Evolutionary conservation across 1,284 basidiomycete genomes (phyloP).

Genomic region (Leccinum angustisporum): DNA sequence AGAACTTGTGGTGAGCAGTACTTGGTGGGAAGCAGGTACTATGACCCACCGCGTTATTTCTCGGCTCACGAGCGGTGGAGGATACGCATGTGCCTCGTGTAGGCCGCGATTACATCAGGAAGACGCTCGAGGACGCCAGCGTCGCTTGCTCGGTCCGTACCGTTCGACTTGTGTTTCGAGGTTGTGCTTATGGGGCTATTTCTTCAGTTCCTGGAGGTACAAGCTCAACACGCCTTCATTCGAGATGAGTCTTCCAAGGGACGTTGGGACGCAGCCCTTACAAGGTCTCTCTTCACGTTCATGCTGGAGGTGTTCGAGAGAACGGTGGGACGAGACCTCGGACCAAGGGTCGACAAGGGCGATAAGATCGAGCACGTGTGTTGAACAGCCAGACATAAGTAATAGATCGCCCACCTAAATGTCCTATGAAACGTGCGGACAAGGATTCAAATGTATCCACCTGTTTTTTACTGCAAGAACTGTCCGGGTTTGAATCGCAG

Average conservation of each 20-base stretch:
- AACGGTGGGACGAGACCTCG: slow-evolving; percentile 80
- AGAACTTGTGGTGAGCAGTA: slow-evolving; percentile 70
- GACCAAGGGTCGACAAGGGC: slow-evolving; percentile 50
- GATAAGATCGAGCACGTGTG: slow-evolving; percentile 66
- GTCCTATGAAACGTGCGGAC: not conserved
- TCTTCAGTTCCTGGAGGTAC: slow-evolving; percentile 82
- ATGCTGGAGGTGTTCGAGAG: slow-evolving; percentile 95
- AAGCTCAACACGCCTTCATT: slow-evolving; percentile 93
- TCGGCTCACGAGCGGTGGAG: slow-evolving; percentile 35
- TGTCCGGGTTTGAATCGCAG: not conserved
- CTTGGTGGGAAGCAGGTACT: slow-evolving; percentile 72
- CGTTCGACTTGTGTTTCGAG: not conserved
- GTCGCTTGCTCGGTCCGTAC: slow-evolving; percentile 64
- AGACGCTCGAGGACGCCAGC: slow-evolving; percentile 75
- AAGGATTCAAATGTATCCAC: not conserved
- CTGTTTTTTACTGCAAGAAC: not conserved
- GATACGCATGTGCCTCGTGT: slow-evolving; percentile 87
- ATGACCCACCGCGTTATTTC: slow-evolving; percentile 5
- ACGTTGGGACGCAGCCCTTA: slow-evolving; percentile 90
- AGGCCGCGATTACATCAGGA: slow-evolving; percentile 82
- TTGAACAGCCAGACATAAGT: not conserved
- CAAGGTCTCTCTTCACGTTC: slow-evolving; percentile 75
- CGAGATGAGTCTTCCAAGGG: slow-evolving; percentile 89
- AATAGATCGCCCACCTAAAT: not conserved
- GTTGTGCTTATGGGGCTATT: not conserved